Base-by-base conservation (phyloP, 768 basidiomycete species). In the Wakefieldia striispora region DNA sequence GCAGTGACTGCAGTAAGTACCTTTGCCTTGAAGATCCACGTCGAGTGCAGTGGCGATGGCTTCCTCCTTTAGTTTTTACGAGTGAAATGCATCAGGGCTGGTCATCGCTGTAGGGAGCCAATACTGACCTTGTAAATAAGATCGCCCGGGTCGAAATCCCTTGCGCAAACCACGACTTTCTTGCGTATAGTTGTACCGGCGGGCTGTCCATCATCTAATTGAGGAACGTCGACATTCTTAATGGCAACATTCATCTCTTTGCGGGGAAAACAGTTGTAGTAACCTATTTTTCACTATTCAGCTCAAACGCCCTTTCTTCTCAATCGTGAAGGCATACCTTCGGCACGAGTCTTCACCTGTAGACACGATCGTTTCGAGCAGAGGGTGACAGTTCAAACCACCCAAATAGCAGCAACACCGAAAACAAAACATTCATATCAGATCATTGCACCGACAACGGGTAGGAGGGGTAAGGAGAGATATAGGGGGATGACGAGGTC, bases 231-330 rank as follows among this genome's bases (percentile, higher is more conserved):
- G n/a, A 68, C 40, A 21, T 54, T 58, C 45, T 81, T 74, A 34
- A 89, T 72, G n/a, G 75, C 70, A 34, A 91, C 86, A 59, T 87
- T 85, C 74, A 76, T 82, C 24, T 71, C 74, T 64, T 82, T 82
- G 26, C 81, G 80, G n/a, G 90, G 90, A 75, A 92, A 93, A 49
- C 66, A 66, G 35, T 87, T 71, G 62, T 86, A 90, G 65, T 91
- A 93, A 49, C 83, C 90, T 91, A 68, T 59, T 26, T 33, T 44
- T 50, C 43, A 40, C 50, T 24, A 27, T 56, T 62, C 48, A 63
- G 62, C 42, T 53, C 47, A 50, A 40, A 43, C 34, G 29, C 48
- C 41, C 17, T 37, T 35, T 41, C 14, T 40, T 44, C 49, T 55
- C 45, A 29, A 40, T 40, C 37, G 34, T 49, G 37, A 56, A 56